Evolutionary conservation across 495 filamentous ascomycete genomes (phyloP), one percentile per base, ranked within the genome.

Genomic region (Neurospora sublineolata): DNA sequence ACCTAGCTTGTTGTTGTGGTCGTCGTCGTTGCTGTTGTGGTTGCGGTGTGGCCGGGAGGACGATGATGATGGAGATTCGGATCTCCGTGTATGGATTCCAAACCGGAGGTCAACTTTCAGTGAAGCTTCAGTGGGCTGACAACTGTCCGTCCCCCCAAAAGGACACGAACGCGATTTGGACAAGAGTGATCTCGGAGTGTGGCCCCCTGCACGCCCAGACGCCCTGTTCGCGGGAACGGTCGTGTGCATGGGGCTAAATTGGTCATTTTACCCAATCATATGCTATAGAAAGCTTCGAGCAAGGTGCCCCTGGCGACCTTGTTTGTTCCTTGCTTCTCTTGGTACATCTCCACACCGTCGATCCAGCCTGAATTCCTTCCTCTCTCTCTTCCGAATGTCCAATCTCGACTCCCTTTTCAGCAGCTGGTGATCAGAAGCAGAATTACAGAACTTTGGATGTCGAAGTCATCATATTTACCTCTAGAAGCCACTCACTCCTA

Each of bases 91-190:
- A 33, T 58, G 23, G 46, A 58, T 14, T 60, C 52, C 23, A 60
- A 16, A 23, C 27, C 30, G 23, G 52, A 60, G 46, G 46, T 58
- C 12, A 3, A 16, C 52, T 33, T 58, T 30, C 52, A 60, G 52
- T 30, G 52, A 60, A 18, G 23, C 52, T 60, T 60, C 52, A 60
- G 52, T 60, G 52, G 52, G 12, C 52, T 60, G 44, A 6, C 44
- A 27, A 52, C 44, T 30, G 52, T 33, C 38, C 4, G 33, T 69
- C 72, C 40, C 40, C 73, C 39, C 73, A 76, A 77, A 75, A 80
- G 81, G 80, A 82, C 80, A 82, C 80, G 78, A 81, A 80, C 78
- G 77, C 78, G 77, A 76, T 76, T 79, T 76, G 72, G 75, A 46
- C 68, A 39, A 70, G 40, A 30, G 46, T 23, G 46, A 30, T 58